Evolutionary conservation across 768 basidiomycete species (phyloP).

Genomic region (Kwoniella bestiolae): DNA sequence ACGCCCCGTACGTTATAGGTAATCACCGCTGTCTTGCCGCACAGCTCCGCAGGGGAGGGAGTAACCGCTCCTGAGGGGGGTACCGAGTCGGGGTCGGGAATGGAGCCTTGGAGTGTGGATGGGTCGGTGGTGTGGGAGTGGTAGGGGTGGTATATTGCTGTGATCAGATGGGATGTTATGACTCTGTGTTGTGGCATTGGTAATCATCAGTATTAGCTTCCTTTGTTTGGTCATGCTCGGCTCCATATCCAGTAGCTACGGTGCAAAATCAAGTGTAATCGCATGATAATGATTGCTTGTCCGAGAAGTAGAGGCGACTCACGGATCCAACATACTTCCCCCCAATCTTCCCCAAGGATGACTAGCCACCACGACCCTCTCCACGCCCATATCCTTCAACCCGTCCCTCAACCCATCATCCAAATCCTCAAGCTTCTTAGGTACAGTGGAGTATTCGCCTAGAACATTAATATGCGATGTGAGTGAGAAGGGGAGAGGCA

Average conservation of each 20-base stretch:
- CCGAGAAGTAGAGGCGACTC: too few species aligned
- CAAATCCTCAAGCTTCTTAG: constrained; percentile 18
- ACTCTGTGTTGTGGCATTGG: constrained; percentile 31
- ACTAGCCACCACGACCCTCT: constrained; percentile 37
- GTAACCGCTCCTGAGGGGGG: constrained; percentile 9
- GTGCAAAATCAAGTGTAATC: too few species aligned
- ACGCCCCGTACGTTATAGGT: constrained; percentile 45
- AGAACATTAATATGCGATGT: constrained; percentile 1
- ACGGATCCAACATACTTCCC: constrained; percentile 48
- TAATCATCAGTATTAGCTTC: too few species aligned
- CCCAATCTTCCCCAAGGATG: constrained; percentile 49
- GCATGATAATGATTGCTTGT: too few species aligned
- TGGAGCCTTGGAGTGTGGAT: constrained; percentile 17
- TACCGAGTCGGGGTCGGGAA: constrained; percentile 2
- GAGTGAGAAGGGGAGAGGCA: not conserved
- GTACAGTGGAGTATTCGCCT: constrained; percentile 7
- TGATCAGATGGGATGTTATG: constrained; percentile 35
- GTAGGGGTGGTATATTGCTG: constrained; percentile 21
- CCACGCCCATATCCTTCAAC: constrained; percentile 14
- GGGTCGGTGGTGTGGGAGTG: constrained; percentile 18
- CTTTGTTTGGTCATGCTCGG: too few species aligned
- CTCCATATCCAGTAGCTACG: too few species aligned
- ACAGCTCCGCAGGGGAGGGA: not conserved
- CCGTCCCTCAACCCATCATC: not conserved
- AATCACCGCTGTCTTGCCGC: constrained; percentile 32